phyloP scores from a whole-genome alignment of 1,139 yeast species.

The Taphrina betulina region DNA sequence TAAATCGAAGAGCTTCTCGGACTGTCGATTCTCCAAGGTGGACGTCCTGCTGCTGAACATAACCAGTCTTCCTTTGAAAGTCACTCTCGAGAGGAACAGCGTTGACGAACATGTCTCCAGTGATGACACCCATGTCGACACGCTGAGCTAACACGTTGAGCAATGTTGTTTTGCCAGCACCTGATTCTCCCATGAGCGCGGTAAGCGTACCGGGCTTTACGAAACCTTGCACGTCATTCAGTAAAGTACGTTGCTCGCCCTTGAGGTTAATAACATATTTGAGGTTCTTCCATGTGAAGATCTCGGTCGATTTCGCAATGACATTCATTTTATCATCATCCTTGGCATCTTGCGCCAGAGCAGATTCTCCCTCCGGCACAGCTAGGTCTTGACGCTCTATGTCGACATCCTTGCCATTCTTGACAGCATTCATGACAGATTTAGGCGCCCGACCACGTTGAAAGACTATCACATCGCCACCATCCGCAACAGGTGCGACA shows the following conservation, averaged over 20 bases:
- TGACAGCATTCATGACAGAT: slow-evolving; percentile 45
- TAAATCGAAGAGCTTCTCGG: slow-evolving; percentile 70
- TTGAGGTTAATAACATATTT: slow-evolving; percentile 49
- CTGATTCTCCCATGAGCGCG: slow-evolving; percentile 84
- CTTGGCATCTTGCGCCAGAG: slow-evolving; percentile 11
- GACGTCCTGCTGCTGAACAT: slow-evolving; percentile 79
- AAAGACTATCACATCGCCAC: slow-evolving; percentile 78
- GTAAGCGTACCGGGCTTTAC: slow-evolving; percentile 76
- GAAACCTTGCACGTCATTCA: slow-evolving; percentile 61
- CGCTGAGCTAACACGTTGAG: slow-evolving; percentile 75
- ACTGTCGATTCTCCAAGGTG: slow-evolving; percentile 72
- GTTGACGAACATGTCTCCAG: slow-evolving; percentile 72
- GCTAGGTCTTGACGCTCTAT: slow-evolving; percentile 19
- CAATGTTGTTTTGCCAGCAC: slow-evolving; percentile 82
- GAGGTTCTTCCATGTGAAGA: slow-evolving; percentile 52
- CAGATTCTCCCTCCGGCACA: slow-evolving; percentile 11
- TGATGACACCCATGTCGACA: slow-evolving; percentile 71
- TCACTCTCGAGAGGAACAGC: slow-evolving; percentile 65
- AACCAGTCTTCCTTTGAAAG: slow-evolving; percentile 78
- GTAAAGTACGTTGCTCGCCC: slow-evolving; percentile 50
- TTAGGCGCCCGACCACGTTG: slow-evolving; percentile 47
- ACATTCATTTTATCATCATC: slow-evolving; percentile 15
- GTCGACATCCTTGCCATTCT: slow-evolving; percentile 39
- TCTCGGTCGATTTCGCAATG: slow-evolving; percentile 40
- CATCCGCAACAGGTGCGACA: slow-evolving; percentile 74